Evolutionary conservation across 1,139 yeast genomes (phyloP), one percentile per base, ranked within the genome.

Genomic region (Kodamaea anthophila): DNA sequence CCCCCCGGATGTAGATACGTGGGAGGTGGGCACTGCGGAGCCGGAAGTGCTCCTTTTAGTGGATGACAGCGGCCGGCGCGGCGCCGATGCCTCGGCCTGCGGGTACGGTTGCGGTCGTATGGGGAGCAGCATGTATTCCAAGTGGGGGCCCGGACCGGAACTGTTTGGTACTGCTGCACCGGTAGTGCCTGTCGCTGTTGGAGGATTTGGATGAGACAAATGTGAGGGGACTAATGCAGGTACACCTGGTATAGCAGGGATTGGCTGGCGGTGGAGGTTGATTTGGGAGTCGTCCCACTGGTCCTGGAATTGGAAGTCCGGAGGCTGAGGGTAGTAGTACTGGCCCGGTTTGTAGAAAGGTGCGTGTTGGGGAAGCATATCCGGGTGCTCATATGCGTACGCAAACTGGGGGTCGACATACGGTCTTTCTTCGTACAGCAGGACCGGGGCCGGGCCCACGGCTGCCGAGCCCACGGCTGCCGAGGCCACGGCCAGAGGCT

Each of bases 61-160:
- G n/a, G n/a, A n/a, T n/a, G 18, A 6, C 18, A 16, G 18, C 6
- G 29, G 13, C 3, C 29, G 32, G 22, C 32, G 24, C 23, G 14
- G 10, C 29, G n/a, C 26, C 5, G 31, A 31, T 19, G 25, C 18
- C 23, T 28, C 35, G 4, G 32, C 29, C 15, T 29, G 26, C 5
- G 35, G 31, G 16, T 32, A 32, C 9, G 32, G 35, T 9, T 26
- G 31, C 23, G 26, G 32, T 32, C 35, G 35, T 22, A 32, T 32
- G 7, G 19, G 21, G 10, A 12, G 22, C 23, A 16, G 14, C 11
- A 13, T 18, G 11, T 19, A 21, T 11, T 18, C 22, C 16, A 25
- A 25, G 9, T 25, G 28, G 23, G 13, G 13, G 11, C 18, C 28
- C 5, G 28, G 28, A 18, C n/a, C n/a, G n/a, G n/a, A n/a, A n/a